A percentile compares a stretch with the other conserved stretches of the same genome.
These are phyloP conservation scores for Acacia confusa DNA, from an alignment of 306 rosid species.

Conservation along the genomic window DNA sequence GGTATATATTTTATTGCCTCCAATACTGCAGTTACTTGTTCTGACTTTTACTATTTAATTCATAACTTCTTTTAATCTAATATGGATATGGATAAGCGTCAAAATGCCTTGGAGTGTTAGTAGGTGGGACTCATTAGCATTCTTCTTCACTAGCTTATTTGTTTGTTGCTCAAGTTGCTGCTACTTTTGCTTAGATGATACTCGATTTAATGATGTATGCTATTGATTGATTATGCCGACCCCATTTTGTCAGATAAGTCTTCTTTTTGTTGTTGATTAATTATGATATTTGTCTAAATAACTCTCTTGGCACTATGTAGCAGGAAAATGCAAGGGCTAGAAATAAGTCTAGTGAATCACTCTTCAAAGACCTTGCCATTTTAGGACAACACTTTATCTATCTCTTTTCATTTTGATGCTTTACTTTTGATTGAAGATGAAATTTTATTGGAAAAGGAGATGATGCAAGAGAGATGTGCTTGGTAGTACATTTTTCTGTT, in stretches of 20 bases:
- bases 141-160: not conserved
- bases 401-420: not conserved
- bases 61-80: constrained; percentile 1
- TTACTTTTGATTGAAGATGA: not conserved
- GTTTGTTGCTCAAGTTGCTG: constrained; percentile 18
- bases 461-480: not conserved
- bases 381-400: not conserved
- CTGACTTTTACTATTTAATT: constrained; percentile 7
- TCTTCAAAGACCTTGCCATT: not conserved
- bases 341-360: not conserved
- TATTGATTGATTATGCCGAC: not conserved
- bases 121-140: constrained; percentile 14
- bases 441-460: not conserved
- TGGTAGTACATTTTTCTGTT: not conserved
- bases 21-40: constrained; percentile 1
- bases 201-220: not conserved
- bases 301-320: constrained; percentile 10
- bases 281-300: not conserved
- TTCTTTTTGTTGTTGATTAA: not conserved
- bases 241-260: no score
- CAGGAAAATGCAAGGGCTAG: not conserved
- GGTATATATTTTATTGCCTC: not conserved
- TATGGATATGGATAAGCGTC: constrained; percentile 27
- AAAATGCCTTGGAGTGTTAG: not conserved
- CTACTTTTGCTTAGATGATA: constrained; percentile 20